Evolutionary conservation across 768 basidiomycete genomes (phyloP).

Genomic region (Lentinula guzmanii): DNA sequence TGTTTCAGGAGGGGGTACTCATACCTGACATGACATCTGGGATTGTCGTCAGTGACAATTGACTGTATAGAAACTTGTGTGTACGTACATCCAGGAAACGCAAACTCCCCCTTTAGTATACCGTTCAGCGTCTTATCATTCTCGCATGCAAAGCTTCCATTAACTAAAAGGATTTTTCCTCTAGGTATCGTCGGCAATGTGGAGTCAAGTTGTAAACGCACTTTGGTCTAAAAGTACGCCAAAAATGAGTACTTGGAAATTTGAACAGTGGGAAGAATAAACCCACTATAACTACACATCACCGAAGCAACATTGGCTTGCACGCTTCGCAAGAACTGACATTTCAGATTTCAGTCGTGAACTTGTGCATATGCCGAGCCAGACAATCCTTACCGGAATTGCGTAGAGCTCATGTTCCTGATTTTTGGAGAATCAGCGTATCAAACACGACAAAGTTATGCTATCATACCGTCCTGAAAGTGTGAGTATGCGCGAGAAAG

Average conservation of each 20-base stretch:
- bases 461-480: background rate
- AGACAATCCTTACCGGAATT: constrained; percentile 31
- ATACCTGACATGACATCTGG: constrained; percentile 43
- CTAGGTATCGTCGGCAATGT: constrained; percentile 8
- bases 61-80: background rate
- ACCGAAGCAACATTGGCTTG: constrained; percentile 61
- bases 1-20: background rate
- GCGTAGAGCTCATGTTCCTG: constrained; percentile 51
- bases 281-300: constrained; percentile 54
- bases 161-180: constrained; percentile 25
- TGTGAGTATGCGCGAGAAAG: background rate
- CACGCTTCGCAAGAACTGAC: constrained; percentile 48
- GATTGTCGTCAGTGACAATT: background rate
- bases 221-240: constrained; percentile 13
- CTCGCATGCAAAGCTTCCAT: constrained; percentile 59
- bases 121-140: constrained; percentile 54
- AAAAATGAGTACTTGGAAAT: background rate
- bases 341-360: background rate
- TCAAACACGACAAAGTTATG: background rate
- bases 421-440: background rate
- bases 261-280: background rate
- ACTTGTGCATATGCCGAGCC: background rate
- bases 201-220: background rate
- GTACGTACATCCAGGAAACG: constrained; percentile 57
- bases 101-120: constrained; percentile 60